Evolutionary conservation across 768 basidiomycete species (phyloP).

Genomic region (Xerocomus spinulosus): DNA sequence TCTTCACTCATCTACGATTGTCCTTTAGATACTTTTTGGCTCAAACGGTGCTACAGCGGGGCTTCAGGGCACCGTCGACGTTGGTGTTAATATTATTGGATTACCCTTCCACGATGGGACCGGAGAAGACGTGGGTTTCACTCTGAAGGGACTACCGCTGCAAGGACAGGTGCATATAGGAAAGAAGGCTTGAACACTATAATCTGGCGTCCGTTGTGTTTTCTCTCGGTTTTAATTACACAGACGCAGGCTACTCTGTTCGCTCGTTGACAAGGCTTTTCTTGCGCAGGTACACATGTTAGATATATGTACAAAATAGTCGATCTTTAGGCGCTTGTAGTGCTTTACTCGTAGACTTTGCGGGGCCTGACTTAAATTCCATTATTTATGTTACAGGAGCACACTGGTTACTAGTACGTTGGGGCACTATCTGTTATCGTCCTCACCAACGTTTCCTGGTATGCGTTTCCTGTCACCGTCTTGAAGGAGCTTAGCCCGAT

Average conservation of each 20-base stretch:
- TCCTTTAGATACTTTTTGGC: constrained; percentile 61
- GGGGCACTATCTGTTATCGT: too few relatives aligned
- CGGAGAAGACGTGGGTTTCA: constrained; percentile 43
- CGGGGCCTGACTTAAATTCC: background rate
- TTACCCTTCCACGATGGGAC: constrained; percentile 45
- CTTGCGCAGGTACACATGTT: constrained; percentile 9
- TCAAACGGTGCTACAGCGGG: constrained; percentile 64
- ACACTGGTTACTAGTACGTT: too few relatives aligned
- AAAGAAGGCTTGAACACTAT: constrained; percentile 39
- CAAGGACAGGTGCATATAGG: constrained; percentile 61
- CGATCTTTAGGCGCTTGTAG: constrained; percentile 10
- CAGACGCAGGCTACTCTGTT: background rate
- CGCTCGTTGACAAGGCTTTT: constrained; percentile 4
- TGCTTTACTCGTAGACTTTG: constrained; percentile 18
- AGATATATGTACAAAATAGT: constrained; percentile 4
- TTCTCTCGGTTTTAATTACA: background rate
- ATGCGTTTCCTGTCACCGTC: too few relatives aligned
- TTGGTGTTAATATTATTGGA: constrained; percentile 55
- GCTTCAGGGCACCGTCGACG: constrained; percentile 58
- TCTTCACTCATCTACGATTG: background rate
- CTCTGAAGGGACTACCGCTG: constrained; percentile 61
- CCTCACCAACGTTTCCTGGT: too few relatives aligned
- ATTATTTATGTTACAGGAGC: background rate
- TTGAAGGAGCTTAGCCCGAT: too few relatives aligned
- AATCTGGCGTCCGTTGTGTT: background rate